These are phyloP conservation scores for Leucocoprinus sp. DNA, from an alignment of 768 basidiomycete species.

Conservation along the genomic window DNA sequence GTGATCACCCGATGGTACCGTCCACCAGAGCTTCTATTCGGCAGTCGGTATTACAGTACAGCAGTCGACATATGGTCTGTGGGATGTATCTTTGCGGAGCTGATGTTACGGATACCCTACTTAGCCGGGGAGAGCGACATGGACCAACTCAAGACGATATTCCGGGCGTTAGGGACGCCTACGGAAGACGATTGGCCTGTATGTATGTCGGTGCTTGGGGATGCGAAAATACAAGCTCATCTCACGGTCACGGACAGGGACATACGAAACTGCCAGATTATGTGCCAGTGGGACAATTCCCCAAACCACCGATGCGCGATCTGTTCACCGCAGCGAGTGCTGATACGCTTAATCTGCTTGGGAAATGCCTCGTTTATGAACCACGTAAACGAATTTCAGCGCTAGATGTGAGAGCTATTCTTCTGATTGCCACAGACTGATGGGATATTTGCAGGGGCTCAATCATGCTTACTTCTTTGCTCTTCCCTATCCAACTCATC, in stretches of 20 bases:
- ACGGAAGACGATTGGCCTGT: constrained; percentile 98
- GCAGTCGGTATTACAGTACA: constrained; percentile 82
- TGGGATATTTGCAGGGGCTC: constrained; percentile 52
- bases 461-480: constrained; percentile 83
- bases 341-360: constrained; percentile 78
- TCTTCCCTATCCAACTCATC: constrained; percentile 81
- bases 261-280: constrained; percentile 90
- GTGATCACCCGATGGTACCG: constrained; percentile 99
- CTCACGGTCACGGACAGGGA: constrained; percentile 41
- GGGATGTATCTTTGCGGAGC: constrained; percentile 95
- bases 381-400: constrained; percentile 77
- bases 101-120: constrained; percentile 94
- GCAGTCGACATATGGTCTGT: constrained; percentile 97
- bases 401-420: constrained; percentile 47
- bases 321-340: constrained; percentile 87
- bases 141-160: constrained; percentile 93
- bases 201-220: no score
- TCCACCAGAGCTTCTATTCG: constrained; percentile 91
- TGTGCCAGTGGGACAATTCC: constrained; percentile 77
- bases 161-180: constrained; percentile 91
- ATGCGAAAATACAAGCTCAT: background rate
- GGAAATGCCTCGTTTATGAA: constrained; percentile 75
- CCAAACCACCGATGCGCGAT: constrained; percentile 72
- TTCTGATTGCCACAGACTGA: constrained; percentile 4
- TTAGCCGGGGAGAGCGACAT: constrained; percentile 93